Base-by-base conservation (phyloP, 2,329 filamentous ascomycete genomes). In the Alternaria gansuensis region DNA sequence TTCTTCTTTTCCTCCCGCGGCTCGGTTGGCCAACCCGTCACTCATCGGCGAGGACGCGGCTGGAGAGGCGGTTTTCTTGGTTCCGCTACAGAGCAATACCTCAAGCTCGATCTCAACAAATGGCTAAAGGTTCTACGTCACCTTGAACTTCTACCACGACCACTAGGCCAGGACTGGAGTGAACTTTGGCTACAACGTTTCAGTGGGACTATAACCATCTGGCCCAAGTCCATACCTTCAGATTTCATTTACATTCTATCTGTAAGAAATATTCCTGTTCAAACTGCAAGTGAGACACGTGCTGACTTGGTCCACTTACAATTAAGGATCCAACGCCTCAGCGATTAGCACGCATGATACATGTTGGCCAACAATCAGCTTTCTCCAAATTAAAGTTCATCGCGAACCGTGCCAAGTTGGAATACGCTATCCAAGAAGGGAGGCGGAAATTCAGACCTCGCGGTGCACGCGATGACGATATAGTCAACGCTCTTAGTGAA, bases 1-100 rank as follows among this genome's bases (percentile, higher is more conserved):
- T 99, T 99, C 84, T 98, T 99, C 85, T 99, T 98, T 82, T 95
- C 91, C 29, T 96, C 93, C 0, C 87, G 95, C 31, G 95, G 95
- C 11, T 90, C 91, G 0, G 94, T 98, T 9, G 95, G 95, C 5
- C 89, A 92, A 51, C 95, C 95, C 9, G 95, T 98, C 17, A 97
- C 93, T 0, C 95, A 99, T 77, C 90, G 95, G 54, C 90, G 90
- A 68, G 95, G 95, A 5, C 90, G 93, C 45, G 95, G 95, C 55
- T 99, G 95, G 95, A 89, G 95, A 52, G 95, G 95, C 37, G 95
- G 95, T 1, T 99, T 96, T 79, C 84, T 99, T 13, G 94, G 95
- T 63, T 94, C 90, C 6, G 94, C 95, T 0, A 87, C 90, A 5
- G 95, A 99, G 78, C 93, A 97, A 77, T 97, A 95, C 74, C 87